Conservation (phyloP, 2,329 filamentous ascomycete species). For the Cyphellophora europaea region DNA sequence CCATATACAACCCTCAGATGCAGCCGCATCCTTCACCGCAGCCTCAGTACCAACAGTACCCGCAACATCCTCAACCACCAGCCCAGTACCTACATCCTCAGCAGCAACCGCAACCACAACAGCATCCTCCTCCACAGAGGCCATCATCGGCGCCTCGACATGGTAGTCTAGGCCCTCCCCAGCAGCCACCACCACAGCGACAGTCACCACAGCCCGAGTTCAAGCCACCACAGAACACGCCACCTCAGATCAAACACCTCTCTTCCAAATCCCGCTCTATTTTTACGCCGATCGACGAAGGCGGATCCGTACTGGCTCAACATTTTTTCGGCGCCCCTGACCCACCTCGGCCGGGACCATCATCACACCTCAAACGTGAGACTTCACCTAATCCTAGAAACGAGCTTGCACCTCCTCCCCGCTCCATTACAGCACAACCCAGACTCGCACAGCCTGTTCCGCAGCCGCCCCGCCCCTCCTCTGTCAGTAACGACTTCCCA, state of each 20-base stretch:
- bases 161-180: slow-evolving; percentile 46
- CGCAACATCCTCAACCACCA: slow-evolving; percentile 26
- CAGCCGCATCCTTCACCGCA: slow-evolving; percentile 24
- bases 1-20: slow-evolving; percentile 66
- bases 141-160: slow-evolving; percentile 43
- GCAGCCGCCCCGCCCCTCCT: slow-evolving; percentile 38
- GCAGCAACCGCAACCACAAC: slow-evolving; percentile 31
- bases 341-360: slow-evolving; percentile 30
- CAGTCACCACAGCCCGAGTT: slow-evolving; percentile 24
- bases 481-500: slow-evolving; percentile 55
- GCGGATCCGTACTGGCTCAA: slow-evolving; percentile 75
- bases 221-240: slow-evolving; percentile 26
- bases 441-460: slow-evolving; percentile 33
- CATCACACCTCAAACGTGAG: slow-evolving; percentile 32
- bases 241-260: slow-evolving; percentile 52
- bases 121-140: slow-evolving; percentile 26
- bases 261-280: slow-evolving; percentile 75
- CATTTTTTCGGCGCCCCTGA: slow-evolving; percentile 60
- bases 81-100: slow-evolving; percentile 37
- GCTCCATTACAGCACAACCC: slow-evolving; percentile 22
- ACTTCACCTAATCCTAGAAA: slow-evolving; percentile 57
- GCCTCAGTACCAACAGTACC: slow-evolving; percentile 32
- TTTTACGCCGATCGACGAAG: slow-evolving; percentile 94
- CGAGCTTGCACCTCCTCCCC: slow-evolving; percentile 42
- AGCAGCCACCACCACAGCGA: slow-evolving; percentile 37